These are phyloP conservation scores for Micractinium conductrix DNA, from an alignment of 139 green algal species.

Conservation along the genomic window DNA sequence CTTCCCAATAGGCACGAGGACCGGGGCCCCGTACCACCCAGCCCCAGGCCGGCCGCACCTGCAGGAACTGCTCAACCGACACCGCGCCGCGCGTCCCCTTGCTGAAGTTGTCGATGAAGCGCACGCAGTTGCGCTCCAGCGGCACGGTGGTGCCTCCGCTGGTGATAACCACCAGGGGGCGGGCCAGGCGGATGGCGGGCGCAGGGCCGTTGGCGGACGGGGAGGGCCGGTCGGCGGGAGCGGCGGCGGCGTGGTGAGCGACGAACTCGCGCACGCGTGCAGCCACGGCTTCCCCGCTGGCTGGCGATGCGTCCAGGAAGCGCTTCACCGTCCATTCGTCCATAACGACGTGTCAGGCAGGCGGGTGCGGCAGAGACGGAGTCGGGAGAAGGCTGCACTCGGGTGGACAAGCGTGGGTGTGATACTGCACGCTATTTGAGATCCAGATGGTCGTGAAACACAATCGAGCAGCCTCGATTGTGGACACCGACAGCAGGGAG, in stretches of 20 bases:
- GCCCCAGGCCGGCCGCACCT: no score
- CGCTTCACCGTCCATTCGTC: neutral
- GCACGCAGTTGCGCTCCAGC: conserved; percentile 92
- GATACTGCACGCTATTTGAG: neutral
- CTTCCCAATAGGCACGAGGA: no score
- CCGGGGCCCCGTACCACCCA: no score
- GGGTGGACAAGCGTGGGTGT: neutral
- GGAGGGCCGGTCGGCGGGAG: neutral
- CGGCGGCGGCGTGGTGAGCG: neutral
- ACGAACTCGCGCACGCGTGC: conserved; percentile 21
- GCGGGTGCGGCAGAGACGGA: neutral
- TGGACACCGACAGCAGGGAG: no score
- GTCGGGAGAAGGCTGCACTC: neutral
- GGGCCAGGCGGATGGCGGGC: neutral
- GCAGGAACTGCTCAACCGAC: conserved; percentile 86
- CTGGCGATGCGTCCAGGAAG: conserved; percentile 18
- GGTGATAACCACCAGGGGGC: conserved; percentile 78
- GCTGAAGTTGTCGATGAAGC: conserved; percentile 99
- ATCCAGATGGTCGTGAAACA: neutral
- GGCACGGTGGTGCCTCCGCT: conserved; percentile 97
- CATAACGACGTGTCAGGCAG: neutral
- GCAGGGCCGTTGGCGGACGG: neutral
- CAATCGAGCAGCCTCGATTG: no score
- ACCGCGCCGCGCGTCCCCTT: conserved; percentile 87
- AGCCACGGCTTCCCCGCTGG: neutral